Evolutionary conservation across 805 yeast species (phyloP), one percentile per base, ranked within the genome.

Genomic region (Lipomyces lipofer): DNA sequence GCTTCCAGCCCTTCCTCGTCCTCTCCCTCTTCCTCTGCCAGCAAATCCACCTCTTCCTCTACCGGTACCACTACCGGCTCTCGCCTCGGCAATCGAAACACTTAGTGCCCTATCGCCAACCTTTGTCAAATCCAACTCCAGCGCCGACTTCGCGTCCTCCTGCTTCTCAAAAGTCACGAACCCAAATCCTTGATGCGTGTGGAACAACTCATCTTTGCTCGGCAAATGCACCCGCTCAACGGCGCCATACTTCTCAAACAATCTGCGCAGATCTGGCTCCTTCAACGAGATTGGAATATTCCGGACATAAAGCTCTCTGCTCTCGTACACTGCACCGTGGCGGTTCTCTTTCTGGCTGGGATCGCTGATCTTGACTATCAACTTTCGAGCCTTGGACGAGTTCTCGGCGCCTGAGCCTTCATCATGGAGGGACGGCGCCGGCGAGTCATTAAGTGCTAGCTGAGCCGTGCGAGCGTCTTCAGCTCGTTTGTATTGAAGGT

Each of bases 311-410:
- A 86, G 63, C 63, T 86, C 88, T 51, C 86, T 70, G 13, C 80
- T 80, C 38, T 80, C 83, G 28, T 75, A 73, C 2, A 76, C 69
- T 0, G 80, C 74, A 22, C 80, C 82, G 1, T 75, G 48, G 32
- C 83, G 67, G 7, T 63, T 64, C 17, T 68, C 63, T 51, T 69
- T 76, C 13, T 71, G 70, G 7, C 74, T 63, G 0, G 90, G 88
- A 59, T 82, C 79, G 0, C 95, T 86, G 1, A 83, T 65, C 56
- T 81, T 82, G 0, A 83, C 91, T 0, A 78, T 73, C 17, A 88
- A 58, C 15, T 65, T 68, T 54, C 46, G 55, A n/a, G 13, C 21
- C 36, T 45, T 72, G 78, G 6, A 63, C 60, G 8, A 56, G 12
- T 13, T 9, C 21, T 38, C 15, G 4, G 25, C 47, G 13, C 17